phyloP scores from a whole-genome alignment of 2,329 filamentous ascomycete species.

The Claviceps digitariae region DNA sequence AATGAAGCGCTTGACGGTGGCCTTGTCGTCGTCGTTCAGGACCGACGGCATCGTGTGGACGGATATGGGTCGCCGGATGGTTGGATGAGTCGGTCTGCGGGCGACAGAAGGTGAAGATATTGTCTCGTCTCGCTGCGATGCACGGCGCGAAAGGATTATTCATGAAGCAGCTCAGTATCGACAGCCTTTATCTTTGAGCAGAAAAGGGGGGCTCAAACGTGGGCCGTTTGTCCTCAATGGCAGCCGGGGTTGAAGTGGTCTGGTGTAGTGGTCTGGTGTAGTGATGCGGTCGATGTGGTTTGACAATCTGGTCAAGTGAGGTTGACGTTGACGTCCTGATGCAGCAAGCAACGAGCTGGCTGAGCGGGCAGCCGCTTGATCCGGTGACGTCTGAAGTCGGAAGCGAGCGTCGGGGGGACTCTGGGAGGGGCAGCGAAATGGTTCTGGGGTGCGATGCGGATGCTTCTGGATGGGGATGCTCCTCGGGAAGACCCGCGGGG shows the following conservation, averaged over 20 bases:
- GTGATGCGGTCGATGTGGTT: too few species aligned
- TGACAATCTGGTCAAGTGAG: neutral
- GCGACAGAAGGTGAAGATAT: neutral
- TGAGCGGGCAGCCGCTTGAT: neutral
- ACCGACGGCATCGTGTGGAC: slow-evolving; percentile 44
- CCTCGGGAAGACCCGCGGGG: too few species aligned
- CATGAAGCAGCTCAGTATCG: neutral
- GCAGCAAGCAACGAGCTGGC: neutral
- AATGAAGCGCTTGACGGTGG: slow-evolving; percentile 86
- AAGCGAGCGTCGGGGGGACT: too few species aligned
- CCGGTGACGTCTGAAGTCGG: neutral
- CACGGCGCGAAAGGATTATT: neutral
- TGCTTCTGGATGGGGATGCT: too few species aligned
- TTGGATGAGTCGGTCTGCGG: neutral
- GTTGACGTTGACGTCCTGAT: neutral
- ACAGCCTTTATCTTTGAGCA: neutral
- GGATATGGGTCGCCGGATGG: neutral
- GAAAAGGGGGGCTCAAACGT: neutral
- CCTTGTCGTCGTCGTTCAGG: slow-evolving; percentile 86
- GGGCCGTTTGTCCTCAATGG: neutral
- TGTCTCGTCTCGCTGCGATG: neutral
- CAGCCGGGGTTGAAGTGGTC: neutral
- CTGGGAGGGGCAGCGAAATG: neutral
- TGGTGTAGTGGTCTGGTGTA: neutral
- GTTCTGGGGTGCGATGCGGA: too few species aligned